Conservation (phyloP, 176 grass and related monocot genomes). For the Paspalum notatum region DNA sequence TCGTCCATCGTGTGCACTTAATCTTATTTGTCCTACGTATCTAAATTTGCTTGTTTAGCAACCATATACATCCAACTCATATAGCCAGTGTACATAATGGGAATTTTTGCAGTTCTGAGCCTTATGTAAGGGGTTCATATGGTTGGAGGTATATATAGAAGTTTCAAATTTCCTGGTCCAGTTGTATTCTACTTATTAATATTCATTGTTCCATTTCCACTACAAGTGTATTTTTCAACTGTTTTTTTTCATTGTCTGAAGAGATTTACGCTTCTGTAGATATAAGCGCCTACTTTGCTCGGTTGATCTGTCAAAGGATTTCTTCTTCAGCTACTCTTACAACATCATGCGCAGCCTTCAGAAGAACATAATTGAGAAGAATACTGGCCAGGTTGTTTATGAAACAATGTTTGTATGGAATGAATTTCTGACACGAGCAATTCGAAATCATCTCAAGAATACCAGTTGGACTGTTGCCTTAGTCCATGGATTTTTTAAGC, state of each 20-base stretch:
- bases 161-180: constrained; percentile 41
- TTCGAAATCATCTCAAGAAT: constrained; percentile 86
- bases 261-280: constrained; percentile 58
- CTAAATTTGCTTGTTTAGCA: constrained; percentile 39
- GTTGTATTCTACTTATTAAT: constrained; percentile 18
- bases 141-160: constrained; percentile 61
- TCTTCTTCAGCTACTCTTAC: constrained; percentile 99
- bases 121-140: constrained; percentile 51
- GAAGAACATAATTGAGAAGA: constrained; percentile 75
- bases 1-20: constrained; percentile 9
- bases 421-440: constrained; percentile 79
- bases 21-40: constrained; percentile 2
- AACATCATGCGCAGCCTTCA: constrained; percentile 98
- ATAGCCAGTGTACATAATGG: constrained; percentile 34
- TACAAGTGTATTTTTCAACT: constrained; percentile 6
- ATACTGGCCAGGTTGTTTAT: constrained; percentile 67
- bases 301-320: constrained; percentile 92
- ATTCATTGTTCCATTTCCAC: background rate
- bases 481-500: constrained; percentile 94
- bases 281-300: constrained; percentile 90
- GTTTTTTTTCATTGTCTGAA: constrained; percentile 11
- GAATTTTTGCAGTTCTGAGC: constrained; percentile 53
- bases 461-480: constrained; percentile 86
- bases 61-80: constrained; percentile 37
- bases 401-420: constrained; percentile 99